Percentiles rank a stretch among this genome's conserved stretches.
Conservation (phyloP, 1,284 basidiomycete genomes). For the Ustilago crameri region DNA sequence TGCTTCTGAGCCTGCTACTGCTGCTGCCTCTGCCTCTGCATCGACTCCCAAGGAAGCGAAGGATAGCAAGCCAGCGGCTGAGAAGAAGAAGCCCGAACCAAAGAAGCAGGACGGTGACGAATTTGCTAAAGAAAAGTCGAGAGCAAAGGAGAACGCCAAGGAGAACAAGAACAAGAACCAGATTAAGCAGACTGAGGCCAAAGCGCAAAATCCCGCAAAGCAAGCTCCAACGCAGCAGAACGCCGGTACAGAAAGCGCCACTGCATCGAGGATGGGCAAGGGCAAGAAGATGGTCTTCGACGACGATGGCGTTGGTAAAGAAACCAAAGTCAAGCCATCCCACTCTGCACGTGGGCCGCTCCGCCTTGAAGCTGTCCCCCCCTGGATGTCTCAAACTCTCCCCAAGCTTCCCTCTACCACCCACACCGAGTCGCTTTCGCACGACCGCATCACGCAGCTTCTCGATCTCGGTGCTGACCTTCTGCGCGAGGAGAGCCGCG, state of each 20-base stretch:
- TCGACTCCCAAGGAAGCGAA: constrained; percentile 11
- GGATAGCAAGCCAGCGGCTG: constrained; percentile 8
- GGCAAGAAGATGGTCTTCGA: constrained; percentile 57
- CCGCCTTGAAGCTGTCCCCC: constrained; percentile 49
- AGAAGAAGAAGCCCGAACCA: constrained; percentile 15
- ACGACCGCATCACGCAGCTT: constrained; percentile 50
- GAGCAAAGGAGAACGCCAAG: constrained; percentile 4
- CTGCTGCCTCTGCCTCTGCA: constrained; percentile 4
- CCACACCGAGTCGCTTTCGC: constrained; percentile 12
- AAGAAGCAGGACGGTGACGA: constrained; percentile 14
- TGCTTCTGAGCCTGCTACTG: constrained; percentile 15
- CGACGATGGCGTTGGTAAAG: constrained; percentile 40
- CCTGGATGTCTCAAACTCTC: constrained; percentile 46
- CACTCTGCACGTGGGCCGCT: constrained; percentile 23
- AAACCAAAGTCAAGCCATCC: constrained; percentile 22
- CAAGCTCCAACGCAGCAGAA: constrained; percentile 8
- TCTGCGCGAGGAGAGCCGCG: constrained; percentile 54
- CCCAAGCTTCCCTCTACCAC: constrained; percentile 36
- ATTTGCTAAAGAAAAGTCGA: not conserved
- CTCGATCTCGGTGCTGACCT: constrained; percentile 52
- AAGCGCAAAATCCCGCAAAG: constrained; percentile 18
- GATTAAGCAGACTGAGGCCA: constrained; percentile 26
- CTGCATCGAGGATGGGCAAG: constrained; percentile 35
- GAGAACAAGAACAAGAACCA: constrained; percentile 8
- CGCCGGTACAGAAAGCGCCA: constrained; percentile 16